These are phyloP conservation scores for Farysia itapuensis DNA, from an alignment of 1,284 basidiomycete genomes.

Conservation along the genomic window DNA sequence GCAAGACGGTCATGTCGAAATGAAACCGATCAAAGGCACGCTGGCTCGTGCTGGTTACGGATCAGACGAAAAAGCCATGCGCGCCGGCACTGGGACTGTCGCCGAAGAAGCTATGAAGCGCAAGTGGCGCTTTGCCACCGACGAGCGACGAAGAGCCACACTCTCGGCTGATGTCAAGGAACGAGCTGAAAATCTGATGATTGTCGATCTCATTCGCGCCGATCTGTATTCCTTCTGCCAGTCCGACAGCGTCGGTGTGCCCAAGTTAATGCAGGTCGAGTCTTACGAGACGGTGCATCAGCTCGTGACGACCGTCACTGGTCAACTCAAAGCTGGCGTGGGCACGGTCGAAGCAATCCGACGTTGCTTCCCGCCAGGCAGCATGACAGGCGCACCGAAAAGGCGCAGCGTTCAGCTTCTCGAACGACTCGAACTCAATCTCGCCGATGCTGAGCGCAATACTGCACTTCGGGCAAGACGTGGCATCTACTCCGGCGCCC, in stretches of 20 bases:
- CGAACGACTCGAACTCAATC: conserved; percentile 70
- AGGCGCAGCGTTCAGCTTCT: conserved; percentile 88
- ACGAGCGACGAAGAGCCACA: conserved; percentile 60
- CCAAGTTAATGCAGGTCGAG: conserved; percentile 84
- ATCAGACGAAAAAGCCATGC: conserved; percentile 39
- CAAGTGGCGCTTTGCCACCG: conserved; percentile 46
- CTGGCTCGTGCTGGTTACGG: conserved; percentile 52
- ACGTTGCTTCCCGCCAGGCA: conserved; percentile 70
- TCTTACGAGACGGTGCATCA: conserved; percentile 95
- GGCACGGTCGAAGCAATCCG: conserved; percentile 73
- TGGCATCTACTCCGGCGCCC: conserved; percentile 77
- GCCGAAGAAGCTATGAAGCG: conserved; percentile 24
- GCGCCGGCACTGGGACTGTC: conserved; percentile 7
- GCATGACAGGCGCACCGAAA: conserved; percentile 98
- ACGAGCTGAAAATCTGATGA: conserved; percentile 97
- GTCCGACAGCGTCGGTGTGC: conserved; percentile 76
- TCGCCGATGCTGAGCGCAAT: conserved; percentile 13
- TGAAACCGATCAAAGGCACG: conserved; percentile 93
- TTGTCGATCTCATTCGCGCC: conserved; percentile 92
- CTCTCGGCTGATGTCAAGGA: conserved; percentile 82
- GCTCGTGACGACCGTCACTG: conserved; percentile 82
- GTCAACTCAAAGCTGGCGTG: conserved; percentile 63
- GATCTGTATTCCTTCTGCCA: conserved; percentile 75
- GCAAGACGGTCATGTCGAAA: conserved; percentile 71
- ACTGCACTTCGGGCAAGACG: conserved; percentile 60